Evolutionary conservation across 495 filamentous ascomycete genomes (phyloP).

Genomic region (Penicillium daleae): DNA sequence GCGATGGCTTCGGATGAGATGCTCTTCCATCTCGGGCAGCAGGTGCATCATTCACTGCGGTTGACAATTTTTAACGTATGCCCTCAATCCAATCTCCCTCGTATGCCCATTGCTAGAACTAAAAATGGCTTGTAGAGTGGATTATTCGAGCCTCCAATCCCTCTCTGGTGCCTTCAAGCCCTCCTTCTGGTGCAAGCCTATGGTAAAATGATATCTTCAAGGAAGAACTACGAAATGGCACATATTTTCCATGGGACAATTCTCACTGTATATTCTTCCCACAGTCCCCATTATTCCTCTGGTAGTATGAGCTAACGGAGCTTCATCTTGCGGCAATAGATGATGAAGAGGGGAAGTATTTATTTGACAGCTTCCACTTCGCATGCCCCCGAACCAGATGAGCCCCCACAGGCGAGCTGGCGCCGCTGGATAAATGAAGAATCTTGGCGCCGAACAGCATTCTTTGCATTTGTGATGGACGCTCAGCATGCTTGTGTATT

Average conservation of each 20-base stretch:
- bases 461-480: conserved; percentile 30
- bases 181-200: conserved; percentile 22
- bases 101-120: not conserved
- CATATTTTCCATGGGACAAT: conserved; percentile 28
- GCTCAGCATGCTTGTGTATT: conserved; percentile 28
- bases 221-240: conserved; percentile 24
- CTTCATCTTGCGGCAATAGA: not conserved
- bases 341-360: not conserved
- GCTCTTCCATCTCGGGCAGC: not conserved
- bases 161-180: conserved; percentile 24
- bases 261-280: conserved; percentile 12
- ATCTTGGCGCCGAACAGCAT: conserved; percentile 24
- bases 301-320: not conserved
- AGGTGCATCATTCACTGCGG: not conserved
- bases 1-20: not conserved
- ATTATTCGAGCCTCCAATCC: conserved; percentile 14
- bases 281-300: too few species aligned
- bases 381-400: not conserved
- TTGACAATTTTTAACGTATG: not conserved
- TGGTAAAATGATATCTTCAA: conserved; percentile 23
- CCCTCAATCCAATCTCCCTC: not conserved
- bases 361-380: not conserved
- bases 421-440: conserved; percentile 22
- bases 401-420: conserved; percentile 7
- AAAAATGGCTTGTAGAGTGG: not conserved